Percentiles rank a stretch among this genome's conserved stretches.
Conservation (phyloP, 306 rosid species). For the Trichosanthes truncata region DNA sequence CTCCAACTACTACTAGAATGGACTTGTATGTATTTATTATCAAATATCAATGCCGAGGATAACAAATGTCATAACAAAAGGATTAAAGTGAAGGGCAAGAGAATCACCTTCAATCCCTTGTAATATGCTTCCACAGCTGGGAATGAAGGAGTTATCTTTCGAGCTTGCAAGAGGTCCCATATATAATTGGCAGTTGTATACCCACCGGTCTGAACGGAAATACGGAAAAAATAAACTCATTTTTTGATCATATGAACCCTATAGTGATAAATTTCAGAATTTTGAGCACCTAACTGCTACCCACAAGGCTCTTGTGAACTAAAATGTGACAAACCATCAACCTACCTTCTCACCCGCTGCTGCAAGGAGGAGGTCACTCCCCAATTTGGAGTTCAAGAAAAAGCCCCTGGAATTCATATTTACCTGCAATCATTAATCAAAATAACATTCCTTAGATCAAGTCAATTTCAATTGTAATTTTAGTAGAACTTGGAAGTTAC, state of each 20-base stretch:
- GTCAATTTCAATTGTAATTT: conserved; percentile 1
- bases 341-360: conserved; percentile 92
- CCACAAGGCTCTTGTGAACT: conserved; percentile 4
- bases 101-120: conserved; percentile 74
- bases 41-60: background rate
- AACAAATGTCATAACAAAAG: background rate
- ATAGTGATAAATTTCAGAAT: background rate
- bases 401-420: conserved; percentile 47
- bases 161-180: conserved; percentile 85
- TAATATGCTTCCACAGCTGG: conserved; percentile 72
- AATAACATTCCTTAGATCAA: background rate
- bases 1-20: background rate
- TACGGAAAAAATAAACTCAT: background rate
- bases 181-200: conserved; percentile 76
- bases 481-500: conserved; percentile 24
- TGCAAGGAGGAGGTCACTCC: conserved; percentile 55
- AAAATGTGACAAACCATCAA: background rate
- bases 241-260: background rate
- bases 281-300: background rate
- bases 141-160: conserved; percentile 27
- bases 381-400: conserved; percentile 34
- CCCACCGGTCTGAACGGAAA: conserved; percentile 62
- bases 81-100: conserved; percentile 7
- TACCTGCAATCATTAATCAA: conserved; percentile 29
- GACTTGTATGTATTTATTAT: background rate